Evolutionary conservation across 768 basidiomycete species (phyloP).

Genomic region (Piloderma croceum): DNA sequence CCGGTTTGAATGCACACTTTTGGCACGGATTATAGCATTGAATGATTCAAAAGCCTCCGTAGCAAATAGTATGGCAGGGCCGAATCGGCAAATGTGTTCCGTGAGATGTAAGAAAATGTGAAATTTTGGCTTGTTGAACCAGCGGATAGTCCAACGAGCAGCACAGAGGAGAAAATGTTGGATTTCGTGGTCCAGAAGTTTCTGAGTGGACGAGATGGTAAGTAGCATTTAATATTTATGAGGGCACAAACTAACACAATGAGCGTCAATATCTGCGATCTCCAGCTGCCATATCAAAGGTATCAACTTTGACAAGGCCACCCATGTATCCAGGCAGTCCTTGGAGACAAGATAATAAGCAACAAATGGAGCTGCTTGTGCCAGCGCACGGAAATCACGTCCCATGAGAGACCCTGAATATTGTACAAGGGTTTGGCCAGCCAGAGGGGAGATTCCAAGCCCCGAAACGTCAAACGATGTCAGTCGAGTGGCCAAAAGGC

Average conservation of each 20-base stretch:
- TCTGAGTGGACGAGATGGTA: conserved; percentile 11
- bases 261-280: conserved; percentile 28
- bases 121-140: too few relatives aligned
- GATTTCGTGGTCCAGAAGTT: conserved; percentile 23
- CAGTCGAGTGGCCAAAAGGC: conserved; percentile 16
- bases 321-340: conserved; percentile 26
- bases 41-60: conserved; percentile 41
- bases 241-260: conserved; percentile 24
- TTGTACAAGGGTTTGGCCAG: conserved; percentile 15
- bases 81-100: conserved; percentile 33
- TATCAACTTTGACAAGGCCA: conserved; percentile 26
- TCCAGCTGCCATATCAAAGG: conserved; percentile 36
- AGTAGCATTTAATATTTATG: not conserved
- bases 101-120: conserved; percentile 36
- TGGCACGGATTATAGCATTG: conserved; percentile 23
- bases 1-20: conserved; percentile 23
- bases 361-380: conserved; percentile 33
- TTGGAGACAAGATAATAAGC: conserved; percentile 30
- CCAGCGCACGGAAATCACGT: conserved; percentile 24
- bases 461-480: conserved; percentile 11
- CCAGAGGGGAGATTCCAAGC: conserved; percentile 11
- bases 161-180: conserved; percentile 30
- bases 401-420: conserved; percentile 24
- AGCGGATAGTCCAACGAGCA: conserved; percentile 22
- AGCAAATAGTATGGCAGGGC: conserved; percentile 38